A percentile compares a stretch with the other conserved stretches of the same genome.
Evolutionary conservation across 2,329 filamentous ascomycete species (phyloP).

Genomic region (Fusarium nurragi): DNA sequence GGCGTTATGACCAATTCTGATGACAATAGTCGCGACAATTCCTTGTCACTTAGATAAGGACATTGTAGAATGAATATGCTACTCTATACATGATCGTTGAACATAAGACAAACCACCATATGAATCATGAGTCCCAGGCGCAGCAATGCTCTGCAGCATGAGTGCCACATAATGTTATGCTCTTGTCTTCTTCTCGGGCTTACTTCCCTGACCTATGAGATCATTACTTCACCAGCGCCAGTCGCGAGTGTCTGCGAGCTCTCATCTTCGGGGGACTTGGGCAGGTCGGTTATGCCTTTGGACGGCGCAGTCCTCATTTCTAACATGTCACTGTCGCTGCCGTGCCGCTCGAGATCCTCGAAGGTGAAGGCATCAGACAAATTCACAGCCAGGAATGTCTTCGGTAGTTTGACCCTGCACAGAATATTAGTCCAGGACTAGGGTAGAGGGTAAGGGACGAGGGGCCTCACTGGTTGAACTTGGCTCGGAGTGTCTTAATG

Average conservation of each 20-base stretch:
- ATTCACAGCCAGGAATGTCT: constrained; percentile 72
- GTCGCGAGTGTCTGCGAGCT: constrained; percentile 20
- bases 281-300: constrained; percentile 42
- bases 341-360: constrained; percentile 64
- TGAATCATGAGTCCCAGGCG: background rate
- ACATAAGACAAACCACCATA: constrained; percentile 1
- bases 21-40: background rate
- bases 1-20: background rate
- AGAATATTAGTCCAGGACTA: constrained; percentile 28
- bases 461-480: constrained; percentile 85
- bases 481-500: constrained; percentile 92
- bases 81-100: background rate
- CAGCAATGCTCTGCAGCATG: constrained; percentile 5
- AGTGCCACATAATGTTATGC: background rate
- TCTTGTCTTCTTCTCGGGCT: constrained; percentile 3
- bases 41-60: background rate
- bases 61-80: background rate
- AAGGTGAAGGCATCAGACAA: constrained; percentile 70
- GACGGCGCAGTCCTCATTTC: constrained; percentile 56
- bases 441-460: background rate
- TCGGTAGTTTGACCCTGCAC: constrained; percentile 70
- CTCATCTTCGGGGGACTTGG: constrained; percentile 22
- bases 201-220: constrained; percentile 31
- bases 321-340: constrained; percentile 57
- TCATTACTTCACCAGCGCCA: constrained; percentile 38